Conservation (phyloP, 192 early-diverging fungal species). For the Backusella circina region DNA sequence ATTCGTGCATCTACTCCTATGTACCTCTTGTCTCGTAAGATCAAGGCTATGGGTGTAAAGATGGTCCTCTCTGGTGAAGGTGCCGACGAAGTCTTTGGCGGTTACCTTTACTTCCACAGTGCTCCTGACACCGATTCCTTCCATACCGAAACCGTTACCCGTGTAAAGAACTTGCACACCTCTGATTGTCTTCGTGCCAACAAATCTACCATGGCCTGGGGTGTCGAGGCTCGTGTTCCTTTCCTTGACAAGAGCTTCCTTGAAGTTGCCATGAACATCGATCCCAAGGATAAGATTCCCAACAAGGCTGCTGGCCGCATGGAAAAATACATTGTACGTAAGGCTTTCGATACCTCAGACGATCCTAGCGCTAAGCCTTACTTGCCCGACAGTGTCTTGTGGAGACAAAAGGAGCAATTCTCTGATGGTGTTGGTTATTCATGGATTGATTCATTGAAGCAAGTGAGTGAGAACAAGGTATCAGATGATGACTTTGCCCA, state of each 20-base stretch:
- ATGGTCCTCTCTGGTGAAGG: conserved; percentile 99
- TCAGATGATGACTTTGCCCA: conserved; percentile 75
- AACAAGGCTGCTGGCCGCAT: conserved; percentile 58
- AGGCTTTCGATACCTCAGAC: conserved; percentile 90
- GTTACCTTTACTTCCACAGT: conserved; percentile 97
- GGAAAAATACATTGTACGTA: conserved; percentile 94
- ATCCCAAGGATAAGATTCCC: conserved; percentile 81
- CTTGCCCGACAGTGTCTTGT: conserved; percentile 84
- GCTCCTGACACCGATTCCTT: conserved; percentile 84
- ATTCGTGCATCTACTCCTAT: conserved; percentile 97
- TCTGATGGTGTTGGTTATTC: conserved; percentile 96
- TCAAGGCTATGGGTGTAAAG: conserved; percentile 98
- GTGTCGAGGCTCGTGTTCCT: conserved; percentile 96
- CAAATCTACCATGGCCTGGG: conserved; percentile 99
- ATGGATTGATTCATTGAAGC: conserved; percentile 96
- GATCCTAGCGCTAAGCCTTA: conserved; percentile 69
- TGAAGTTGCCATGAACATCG: conserved; percentile 88
- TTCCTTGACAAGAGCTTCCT: conserved; percentile 94
- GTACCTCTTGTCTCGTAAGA: conserved; percentile 96
- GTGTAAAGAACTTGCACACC: conserved; percentile 97
- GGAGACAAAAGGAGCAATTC: conserved; percentile 99
- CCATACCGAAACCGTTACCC: conserved; percentile 86
- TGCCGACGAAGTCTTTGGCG: conserved; percentile 94
- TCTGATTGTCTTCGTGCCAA: conserved; percentile 96
- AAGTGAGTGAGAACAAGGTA: conserved; percentile 60